Conservation (phyloP, 768 basidiomycete species). For the Chalciporus piperatus region DNA sequence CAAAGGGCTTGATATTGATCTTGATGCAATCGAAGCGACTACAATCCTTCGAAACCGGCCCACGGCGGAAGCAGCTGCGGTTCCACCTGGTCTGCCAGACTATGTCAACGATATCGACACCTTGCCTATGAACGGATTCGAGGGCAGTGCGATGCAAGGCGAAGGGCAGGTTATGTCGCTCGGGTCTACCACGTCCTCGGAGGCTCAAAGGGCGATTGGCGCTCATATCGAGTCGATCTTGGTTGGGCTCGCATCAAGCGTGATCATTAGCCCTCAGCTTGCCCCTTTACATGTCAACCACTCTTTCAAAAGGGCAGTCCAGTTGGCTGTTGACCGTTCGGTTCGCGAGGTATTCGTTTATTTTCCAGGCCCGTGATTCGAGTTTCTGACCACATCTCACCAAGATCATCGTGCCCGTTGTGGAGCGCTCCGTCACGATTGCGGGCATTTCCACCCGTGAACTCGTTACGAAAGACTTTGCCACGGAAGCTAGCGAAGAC, state of each 20-base stretch:
- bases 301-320: conserved; percentile 86
- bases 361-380: background rate
- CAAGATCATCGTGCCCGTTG: conserved; percentile 93
- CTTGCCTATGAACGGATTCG: conserved; percentile 72
- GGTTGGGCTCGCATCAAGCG: conserved; percentile 61
- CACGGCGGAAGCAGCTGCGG: conserved; percentile 46
- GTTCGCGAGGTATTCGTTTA: conserved; percentile 75
- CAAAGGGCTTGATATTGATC: conserved; percentile 84
- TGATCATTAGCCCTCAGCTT: conserved; percentile 77
- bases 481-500: conserved; percentile 86
- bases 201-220: conserved; percentile 65
- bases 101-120: conserved; percentile 80
- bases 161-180: conserved; percentile 65
- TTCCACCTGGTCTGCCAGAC: conserved; percentile 66
- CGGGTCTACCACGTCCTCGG: conserved; percentile 57
- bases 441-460: conserved; percentile 97
- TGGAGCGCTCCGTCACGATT: conserved; percentile 97
- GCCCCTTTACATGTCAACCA: conserved; percentile 73
- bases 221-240: conserved; percentile 83
- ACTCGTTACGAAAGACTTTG: conserved; percentile 93
- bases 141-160: conserved; percentile 43
- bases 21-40: conserved; percentile 81
- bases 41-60: conserved; percentile 79
- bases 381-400: background rate
- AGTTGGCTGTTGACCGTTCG: conserved; percentile 88